These are phyloP conservation scores for Amanita rimosa DNA, from an alignment of 768 basidiomycete species.

Conservation along the genomic window DNA sequence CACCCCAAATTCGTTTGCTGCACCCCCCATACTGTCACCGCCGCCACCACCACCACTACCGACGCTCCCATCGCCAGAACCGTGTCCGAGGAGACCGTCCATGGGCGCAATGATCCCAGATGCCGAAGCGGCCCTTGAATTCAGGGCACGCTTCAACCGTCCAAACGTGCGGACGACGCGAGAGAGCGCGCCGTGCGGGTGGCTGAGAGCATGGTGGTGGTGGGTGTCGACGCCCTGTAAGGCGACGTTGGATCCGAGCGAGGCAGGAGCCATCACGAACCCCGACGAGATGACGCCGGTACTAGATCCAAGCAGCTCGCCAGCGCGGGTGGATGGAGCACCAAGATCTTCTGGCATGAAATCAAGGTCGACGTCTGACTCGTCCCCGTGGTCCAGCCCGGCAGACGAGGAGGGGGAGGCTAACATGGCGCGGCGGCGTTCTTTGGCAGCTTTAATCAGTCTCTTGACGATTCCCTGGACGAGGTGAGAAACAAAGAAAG, in stretches of 20 bases:
- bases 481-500: no score
- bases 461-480: slow-evolving; percentile 61
- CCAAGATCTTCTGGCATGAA: slow-evolving; percentile 46
- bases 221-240: slow-evolving; percentile 9
- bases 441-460: slow-evolving; percentile 73
- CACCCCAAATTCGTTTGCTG: not conserved
- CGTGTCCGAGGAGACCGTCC: slow-evolving; percentile 1
- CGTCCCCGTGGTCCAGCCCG: slow-evolving; percentile 28
- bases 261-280: slow-evolving; percentile 29
- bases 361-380: slow-evolving; percentile 71
- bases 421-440: slow-evolving; percentile 48
- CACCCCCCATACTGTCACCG: no score
- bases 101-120: not conserved
- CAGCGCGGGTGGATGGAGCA: slow-evolving; percentile 7
- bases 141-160: slow-evolving; percentile 71
- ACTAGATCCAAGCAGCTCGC: not conserved
- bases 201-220: slow-evolving; percentile 26
- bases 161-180: slow-evolving; percentile 78
- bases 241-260: slow-evolving; percentile 55
- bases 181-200: slow-evolving; percentile 27
- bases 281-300: not conserved
- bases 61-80: slow-evolving; percentile 10
- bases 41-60: no score
- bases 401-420: no score
- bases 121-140: slow-evolving; percentile 22